Evolutionary conservation across 1,284 basidiomycete genomes (phyloP), one percentile per base, ranked within the genome.

Genomic region (Ustilago bromivora): DNA sequence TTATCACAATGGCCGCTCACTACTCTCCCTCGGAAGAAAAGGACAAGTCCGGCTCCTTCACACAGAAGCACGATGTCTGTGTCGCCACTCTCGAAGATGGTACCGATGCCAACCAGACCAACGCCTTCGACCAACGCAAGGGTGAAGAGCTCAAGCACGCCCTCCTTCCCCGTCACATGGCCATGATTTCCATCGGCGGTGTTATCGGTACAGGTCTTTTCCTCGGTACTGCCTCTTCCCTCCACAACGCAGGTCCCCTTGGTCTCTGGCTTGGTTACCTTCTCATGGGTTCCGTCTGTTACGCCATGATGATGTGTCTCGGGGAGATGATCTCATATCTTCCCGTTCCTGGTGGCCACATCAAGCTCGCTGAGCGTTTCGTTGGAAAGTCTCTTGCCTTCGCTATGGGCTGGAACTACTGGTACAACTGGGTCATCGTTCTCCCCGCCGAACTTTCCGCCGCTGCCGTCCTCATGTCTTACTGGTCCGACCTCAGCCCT

Each of bases 401-500:
- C 64, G 81, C 85, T 90, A 54, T 85, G 90, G 54, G 92, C 90
- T 70, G 90, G 93, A 23, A 88, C 94, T 90, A 93, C 93, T 81
- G 68, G 68, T 80, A 70, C 71, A 78, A 78, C 71, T 78, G 76
- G 76, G 62, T 86, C 31, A 88, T 88, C 72, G 86, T 93, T 64
- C 88, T 94, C 28, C 93, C 93, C 4, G 92, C 92, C 5, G 93
- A 95, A 82, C 87, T 94, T 17, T 91, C 91, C 66, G 93, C 93
- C 28, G 90, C 92, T 1, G 89, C 93, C 3, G 89, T 94, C 15
- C 88, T 95, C n/a, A 91, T 94, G 80, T 89, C 91, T 54, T 92
- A 90, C 82, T 94, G 93, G 92, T 83, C 85, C 76, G 62, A 82
- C 36, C 71, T 91, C 75, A 93, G 89, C 84, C 90, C 91, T 70